These are phyloP conservation scores for Avena insularis DNA, from an alignment of 176 grass and related monocot species.

Conservation along the genomic window DNA sequence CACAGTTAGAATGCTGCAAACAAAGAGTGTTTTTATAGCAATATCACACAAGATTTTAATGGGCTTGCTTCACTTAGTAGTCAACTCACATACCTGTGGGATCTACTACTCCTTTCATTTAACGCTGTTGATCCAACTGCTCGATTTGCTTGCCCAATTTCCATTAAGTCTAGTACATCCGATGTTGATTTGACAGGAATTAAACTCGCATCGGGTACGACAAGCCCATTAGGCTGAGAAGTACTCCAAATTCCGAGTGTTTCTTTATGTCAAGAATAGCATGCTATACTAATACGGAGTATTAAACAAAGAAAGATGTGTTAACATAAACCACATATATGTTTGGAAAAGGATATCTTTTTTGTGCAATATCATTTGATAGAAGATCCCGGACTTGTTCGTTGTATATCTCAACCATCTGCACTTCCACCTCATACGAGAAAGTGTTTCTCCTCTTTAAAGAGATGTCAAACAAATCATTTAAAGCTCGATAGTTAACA, in stretches of 20 bases:
- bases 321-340: conserved; percentile 22
- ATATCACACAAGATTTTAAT: conserved; percentile 13
- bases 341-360: conserved; percentile 90
- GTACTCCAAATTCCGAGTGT: conserved; percentile 94
- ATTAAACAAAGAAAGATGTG: not conserved
- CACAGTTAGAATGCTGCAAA: conserved; percentile 90
- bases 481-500: conserved; percentile 98
- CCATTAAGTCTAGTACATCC: conserved; percentile 90
- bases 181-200: conserved; percentile 82
- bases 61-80: not conserved
- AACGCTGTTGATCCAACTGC: conserved; percentile 91
- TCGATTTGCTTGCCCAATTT: conserved; percentile 85
- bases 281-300: conserved; percentile 14
- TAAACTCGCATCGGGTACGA: conserved; percentile 91
- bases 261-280: conserved; percentile 62
- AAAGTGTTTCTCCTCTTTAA: conserved; percentile 81
- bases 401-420: conserved; percentile 99
- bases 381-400: conserved; percentile 99
- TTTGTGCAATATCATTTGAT: conserved; percentile 80
- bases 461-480: conserved; percentile 93
- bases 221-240: conserved; percentile 90
- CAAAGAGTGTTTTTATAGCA: conserved; percentile 34
- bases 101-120: conserved; percentile 98
- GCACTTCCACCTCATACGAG: conserved; percentile 91
- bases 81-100: conserved; percentile 74